These are phyloP conservation scores for Coffea eugenioides DNA, from an alignment of 257 asterid species.

Conservation along the genomic window DNA sequence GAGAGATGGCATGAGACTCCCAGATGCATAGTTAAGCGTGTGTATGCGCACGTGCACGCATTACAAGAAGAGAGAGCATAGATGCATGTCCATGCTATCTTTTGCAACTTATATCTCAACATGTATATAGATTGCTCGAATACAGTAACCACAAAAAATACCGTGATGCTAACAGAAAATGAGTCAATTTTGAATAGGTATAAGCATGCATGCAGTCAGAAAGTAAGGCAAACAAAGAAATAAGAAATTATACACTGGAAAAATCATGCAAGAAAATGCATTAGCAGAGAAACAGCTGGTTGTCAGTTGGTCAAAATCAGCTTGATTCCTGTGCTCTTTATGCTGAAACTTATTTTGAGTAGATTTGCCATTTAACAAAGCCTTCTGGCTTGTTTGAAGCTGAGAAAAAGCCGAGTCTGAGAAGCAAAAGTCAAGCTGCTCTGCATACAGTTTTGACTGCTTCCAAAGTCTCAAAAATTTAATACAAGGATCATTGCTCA, in stretches of 20 bases:
- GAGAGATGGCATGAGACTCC: slow-evolving; percentile 27
- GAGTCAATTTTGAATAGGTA: background rate
- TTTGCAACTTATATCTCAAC: background rate
- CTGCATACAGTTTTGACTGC: background rate
- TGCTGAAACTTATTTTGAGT: background rate
- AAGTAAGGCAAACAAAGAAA: background rate
- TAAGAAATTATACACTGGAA: background rate
- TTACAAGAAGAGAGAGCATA: background rate
- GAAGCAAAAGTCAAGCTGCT: background rate
- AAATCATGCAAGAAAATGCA: too few relatives aligned
- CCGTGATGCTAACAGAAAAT: background rate
- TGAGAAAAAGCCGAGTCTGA: background rate
- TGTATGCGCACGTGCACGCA: background rate
- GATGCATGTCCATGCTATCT: background rate
- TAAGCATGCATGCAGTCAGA: too few relatives aligned
- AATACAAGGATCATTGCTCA: background rate
- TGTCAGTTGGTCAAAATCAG: too few relatives aligned
- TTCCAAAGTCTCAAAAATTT: background rate
- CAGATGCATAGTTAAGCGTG: background rate
- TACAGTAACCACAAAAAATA: too few relatives aligned
- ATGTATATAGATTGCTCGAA: background rate
- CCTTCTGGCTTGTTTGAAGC: background rate
- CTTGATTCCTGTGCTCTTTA: too few relatives aligned
- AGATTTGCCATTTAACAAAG: background rate
- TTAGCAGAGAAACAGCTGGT: too few relatives aligned